Base-by-base conservation (phyloP, 768 basidiomycete genomes). In the Saitozyma podzolica region DNA sequence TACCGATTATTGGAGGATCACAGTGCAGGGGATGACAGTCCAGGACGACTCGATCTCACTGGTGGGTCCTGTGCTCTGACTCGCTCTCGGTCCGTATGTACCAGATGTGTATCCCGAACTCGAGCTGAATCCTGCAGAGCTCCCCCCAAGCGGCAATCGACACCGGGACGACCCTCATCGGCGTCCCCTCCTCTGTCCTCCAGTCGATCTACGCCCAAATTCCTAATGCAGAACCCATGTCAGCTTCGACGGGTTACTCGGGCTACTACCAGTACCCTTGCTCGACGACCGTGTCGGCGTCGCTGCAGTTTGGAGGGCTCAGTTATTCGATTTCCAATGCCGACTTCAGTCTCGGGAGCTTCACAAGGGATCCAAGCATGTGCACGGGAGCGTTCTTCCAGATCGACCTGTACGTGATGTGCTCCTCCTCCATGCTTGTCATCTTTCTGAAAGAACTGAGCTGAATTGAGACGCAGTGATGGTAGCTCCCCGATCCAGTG, bases 151-250 rank as follows among this genome's bases (percentile, higher is more conserved):
- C 89, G 3, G 96, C 92, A 11, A 96, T 98, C 62, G 96, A 99
- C 74, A 96, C 94, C 2, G 96, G 95, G 55, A 98, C 96, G 0
- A 97, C 96, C 2, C 85, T 97, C 45, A 85, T 98, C 47, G 93
- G 91, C 7, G 95, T 92, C 0, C 94, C 96, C 0, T 4, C 84
- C 0, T 74, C 75, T 10, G 81, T 81, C 56, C 86, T 95, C 39
- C 75, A 83, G 5, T 78, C 75, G n/a, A 81, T 98, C 9, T 97
- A 87, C 70, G 82, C 84, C 0, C 85, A 88, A 63, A 92, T 99
- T 49, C 86, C 89, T 2, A 87, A 86, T 7, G 84, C 90, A 0
- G 64, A 74, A 45, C 76, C 85, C 0, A 87, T 88, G 17, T 29
- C 29, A 29, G 81, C 84, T 0, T 88, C 89, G 1, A 43, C 60